Evolutionary conservation across 2,329 filamentous ascomycete species (phyloP), one percentile per base, ranked within the genome.

Genomic region (Paracamarosporium sp.): DNA sequence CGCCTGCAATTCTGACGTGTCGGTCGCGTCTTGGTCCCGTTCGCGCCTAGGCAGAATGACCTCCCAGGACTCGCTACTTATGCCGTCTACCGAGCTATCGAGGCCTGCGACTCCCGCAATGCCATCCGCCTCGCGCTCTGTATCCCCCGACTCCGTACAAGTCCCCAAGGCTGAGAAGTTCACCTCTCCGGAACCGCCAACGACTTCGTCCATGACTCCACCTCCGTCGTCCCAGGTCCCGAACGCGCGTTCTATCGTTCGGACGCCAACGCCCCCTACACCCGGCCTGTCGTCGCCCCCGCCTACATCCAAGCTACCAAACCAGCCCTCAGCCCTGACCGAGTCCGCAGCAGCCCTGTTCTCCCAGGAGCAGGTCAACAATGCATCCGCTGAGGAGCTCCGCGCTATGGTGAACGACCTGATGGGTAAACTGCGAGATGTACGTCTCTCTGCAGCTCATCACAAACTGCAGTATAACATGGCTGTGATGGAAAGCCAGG

Each of bases 391-490:
- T 15, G 76, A 82, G 3, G 81, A 85, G 61, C 76, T 88, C 47
- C 82, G 85, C 24, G 73, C 72, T 43, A 86, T 87, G 68, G 80
- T 85, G 31, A 78, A 80, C 13, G 75, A 78, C 41, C 78, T 89
- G 12, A 79, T 85, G 25, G 75, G 77, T 11, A 80, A 84, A 15
- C 74, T 87, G n/a, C 81, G 84, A 61, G 87, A 90, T 64, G 83
- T 86, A 55, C 91, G 95, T 70, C 93, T 93, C 81, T 90, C 93
- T 57, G 89, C 90, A 15, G 91, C 93, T 30, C 93, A 97, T 74
- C 90, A 95, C 80, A 96, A 95, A 78, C 81, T 98, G 53, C 94
- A 97, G 75, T 90, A 93, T 72, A 93, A 90, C 67, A 85, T 97
- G 70, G 84, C 96, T 27, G 88, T 86, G 50, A 88, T 97, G 63